Conservation (phyloP, 1,284 basidiomycete species). For the Puccinia horiana region DNA sequence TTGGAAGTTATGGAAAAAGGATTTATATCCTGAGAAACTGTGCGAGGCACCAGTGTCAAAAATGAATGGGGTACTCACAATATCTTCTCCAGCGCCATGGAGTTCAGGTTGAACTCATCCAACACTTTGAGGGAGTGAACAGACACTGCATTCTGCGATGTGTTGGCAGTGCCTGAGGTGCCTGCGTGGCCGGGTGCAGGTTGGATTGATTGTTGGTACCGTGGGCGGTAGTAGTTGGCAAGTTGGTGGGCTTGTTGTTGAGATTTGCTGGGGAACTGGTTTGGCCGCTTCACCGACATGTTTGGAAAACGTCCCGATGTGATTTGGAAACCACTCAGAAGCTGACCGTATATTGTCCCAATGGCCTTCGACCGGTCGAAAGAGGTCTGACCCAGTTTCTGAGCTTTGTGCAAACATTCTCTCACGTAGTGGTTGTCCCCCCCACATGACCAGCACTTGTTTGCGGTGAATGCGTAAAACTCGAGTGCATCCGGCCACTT, state of each 20-base stretch:
- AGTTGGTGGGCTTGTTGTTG: neutral
- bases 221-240: neutral
- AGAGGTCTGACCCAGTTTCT: too few species aligned
- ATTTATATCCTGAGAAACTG: neutral
- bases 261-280: neutral
- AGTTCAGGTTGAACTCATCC: neutral
- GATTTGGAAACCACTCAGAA: neutral
- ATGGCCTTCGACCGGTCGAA: neutral
- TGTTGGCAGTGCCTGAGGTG: too few species aligned
- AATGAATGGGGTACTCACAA: neutral
- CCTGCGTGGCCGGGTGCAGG: too few species aligned
- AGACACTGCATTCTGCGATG: too few species aligned
- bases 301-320: neutral
- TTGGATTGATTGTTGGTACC: neutral
- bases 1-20: neutral
- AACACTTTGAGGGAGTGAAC: too few species aligned
- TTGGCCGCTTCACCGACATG: neutral
- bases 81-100: neutral
- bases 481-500: too few species aligned
- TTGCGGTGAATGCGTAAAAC: too few species aligned
- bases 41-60: constrained; percentile 5
- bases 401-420: too few species aligned
- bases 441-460: too few species aligned
- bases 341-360: neutral
- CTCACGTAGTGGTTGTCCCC: too few species aligned